Base-by-base conservation (phyloP, 768 basidiomycete genomes). In the Tulasnella sp. region DNA sequence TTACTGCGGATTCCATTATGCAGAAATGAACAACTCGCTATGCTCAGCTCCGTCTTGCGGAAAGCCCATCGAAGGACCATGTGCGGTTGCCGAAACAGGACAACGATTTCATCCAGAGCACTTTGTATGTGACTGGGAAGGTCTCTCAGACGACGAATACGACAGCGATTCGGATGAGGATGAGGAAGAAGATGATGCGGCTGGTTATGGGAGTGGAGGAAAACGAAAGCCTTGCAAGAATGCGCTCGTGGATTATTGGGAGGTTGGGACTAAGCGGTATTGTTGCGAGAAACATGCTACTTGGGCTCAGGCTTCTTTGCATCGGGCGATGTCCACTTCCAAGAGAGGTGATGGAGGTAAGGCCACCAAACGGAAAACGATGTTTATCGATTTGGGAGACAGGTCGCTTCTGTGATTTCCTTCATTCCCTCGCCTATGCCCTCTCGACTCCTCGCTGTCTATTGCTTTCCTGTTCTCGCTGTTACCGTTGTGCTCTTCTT, bases 21-120 rank as follows among this genome's bases (percentile, higher is more conserved):
- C 92, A 65, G 84, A 90, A 66, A 79, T 79, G 40, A 93, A 93
- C 66, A 74, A 83, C 58, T 91, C 90, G 9, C 71, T 96, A 0
- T 96, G 91, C 59, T 77, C 86, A 8, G 77, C 85, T 2, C 63
- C 75, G 10, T 69, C 69, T 15, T 96, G 91, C 63, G 81, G 84
- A 3, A 77, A 82, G 63, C 91, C 91, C 4, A 89, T 96, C 57
- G 91, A 96, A 66, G 91, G 91, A 1, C 80, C 89, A 1, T 95
- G 90, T 63, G 86, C 91, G 9, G 78, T 92, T 16, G 87, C 85
- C 15, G 81, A 91, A 57, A 67, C 77, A 9, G 83, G 83, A 8
- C 78, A 77, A 59, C 74, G 83, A 27, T 93, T 82, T 66, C 91
- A 93, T 63, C 86, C 89, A 4, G 85, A 86, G 53, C 89, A 91